Evolutionary conservation across 805 yeast species (phyloP).

Genomic region (Cyberlindnera mycetangii): DNA sequence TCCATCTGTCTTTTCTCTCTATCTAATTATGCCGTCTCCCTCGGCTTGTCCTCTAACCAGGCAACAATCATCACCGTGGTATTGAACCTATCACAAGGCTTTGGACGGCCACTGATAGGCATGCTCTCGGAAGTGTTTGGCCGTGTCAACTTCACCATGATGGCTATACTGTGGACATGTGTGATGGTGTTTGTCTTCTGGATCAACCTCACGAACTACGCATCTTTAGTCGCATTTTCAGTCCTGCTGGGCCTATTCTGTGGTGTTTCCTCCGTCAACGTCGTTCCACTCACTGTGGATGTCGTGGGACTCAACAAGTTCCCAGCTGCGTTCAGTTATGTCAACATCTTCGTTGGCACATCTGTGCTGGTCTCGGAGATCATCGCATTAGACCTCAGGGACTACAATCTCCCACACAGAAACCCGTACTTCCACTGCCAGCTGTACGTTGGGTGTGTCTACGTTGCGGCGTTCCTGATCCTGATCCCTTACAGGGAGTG

Average conservation of each 20-base stretch:
- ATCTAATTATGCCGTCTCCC: slow-evolving; percentile 42
- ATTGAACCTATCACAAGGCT: slow-evolving; percentile 42
- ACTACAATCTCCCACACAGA: slow-evolving; percentile 17
- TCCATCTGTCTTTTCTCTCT: slow-evolving; percentile 44
- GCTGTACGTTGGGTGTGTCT: slow-evolving; percentile 53
- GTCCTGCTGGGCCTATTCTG: slow-evolving; percentile 42
- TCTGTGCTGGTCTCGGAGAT: slow-evolving; percentile 47
- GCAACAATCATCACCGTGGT: slow-evolving; percentile 46
- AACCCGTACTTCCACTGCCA: slow-evolving; percentile 59
- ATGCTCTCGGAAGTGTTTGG: slow-evolving; percentile 43
- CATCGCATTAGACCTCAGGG: slow-evolving; percentile 48
- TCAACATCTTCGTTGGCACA: slow-evolving; percentile 31
- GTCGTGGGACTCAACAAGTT: slow-evolving; percentile 36
- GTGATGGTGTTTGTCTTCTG: slow-evolving; percentile 45
- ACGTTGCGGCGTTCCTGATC: slow-evolving; percentile 40
- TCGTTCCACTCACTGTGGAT: slow-evolving; percentile 40
- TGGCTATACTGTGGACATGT: slow-evolving; percentile 33
- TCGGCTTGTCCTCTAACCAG: slow-evolving; percentile 43
- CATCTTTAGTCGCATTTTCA: slow-evolving; percentile 39
- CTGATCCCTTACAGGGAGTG: slow-evolving; percentile 50
- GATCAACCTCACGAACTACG: slow-evolving; percentile 43
- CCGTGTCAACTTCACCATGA: slow-evolving; percentile 42
- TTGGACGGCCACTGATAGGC: slow-evolving; percentile 51
- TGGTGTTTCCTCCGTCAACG: slow-evolving; percentile 44
- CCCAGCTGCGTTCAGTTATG: slow-evolving; percentile 38